These are phyloP conservation scores for Pilaira anomala DNA, from an alignment of 192 early-diverging fungal genomes.

Conservation along the genomic window DNA sequence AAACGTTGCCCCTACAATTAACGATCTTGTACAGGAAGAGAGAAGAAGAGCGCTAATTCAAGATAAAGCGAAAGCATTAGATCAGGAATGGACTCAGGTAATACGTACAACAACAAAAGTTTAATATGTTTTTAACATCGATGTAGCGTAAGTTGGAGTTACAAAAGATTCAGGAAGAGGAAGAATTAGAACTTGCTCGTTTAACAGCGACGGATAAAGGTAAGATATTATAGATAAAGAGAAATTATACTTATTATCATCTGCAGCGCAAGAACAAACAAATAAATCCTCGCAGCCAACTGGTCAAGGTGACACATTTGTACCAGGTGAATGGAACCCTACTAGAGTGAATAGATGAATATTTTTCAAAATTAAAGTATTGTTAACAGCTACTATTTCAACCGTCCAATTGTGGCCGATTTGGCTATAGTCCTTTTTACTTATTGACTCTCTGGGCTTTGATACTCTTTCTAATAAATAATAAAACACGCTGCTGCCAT, in stretches of 20 bases:
- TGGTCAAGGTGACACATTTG: slow-evolving; percentile 31
- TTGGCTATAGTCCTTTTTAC: too few relatives aligned
- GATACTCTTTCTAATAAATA: too few relatives aligned
- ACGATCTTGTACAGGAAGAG: slow-evolving; percentile 25
- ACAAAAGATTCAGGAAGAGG: not conserved
- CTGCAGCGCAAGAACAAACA: not conserved
- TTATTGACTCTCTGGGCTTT: too few relatives aligned
- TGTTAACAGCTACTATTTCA: too few relatives aligned
- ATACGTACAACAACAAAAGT: not conserved
- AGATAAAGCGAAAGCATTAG: slow-evolving; percentile 30
- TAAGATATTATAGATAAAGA: not conserved
- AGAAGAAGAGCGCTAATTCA: slow-evolving; percentile 23
- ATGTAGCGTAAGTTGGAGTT: slow-evolving; percentile 20
- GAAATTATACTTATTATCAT: not conserved
- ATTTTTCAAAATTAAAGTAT: too few relatives aligned
- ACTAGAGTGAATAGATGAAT: not conserved
- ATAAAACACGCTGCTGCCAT: too few relatives aligned
- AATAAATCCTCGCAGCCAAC: slow-evolving; percentile 13
- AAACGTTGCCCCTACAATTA: slow-evolving; percentile 16
- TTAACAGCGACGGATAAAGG: slow-evolving; percentile 2
- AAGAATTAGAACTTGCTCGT: not conserved
- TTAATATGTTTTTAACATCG: not conserved
- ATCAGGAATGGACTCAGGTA: slow-evolving; percentile 30
- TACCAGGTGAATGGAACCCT: slow-evolving; percentile 32
- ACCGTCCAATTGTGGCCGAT: too few relatives aligned